Conservation (phyloP, 331 rosid genomes). For the Saraca asoca region DNA sequence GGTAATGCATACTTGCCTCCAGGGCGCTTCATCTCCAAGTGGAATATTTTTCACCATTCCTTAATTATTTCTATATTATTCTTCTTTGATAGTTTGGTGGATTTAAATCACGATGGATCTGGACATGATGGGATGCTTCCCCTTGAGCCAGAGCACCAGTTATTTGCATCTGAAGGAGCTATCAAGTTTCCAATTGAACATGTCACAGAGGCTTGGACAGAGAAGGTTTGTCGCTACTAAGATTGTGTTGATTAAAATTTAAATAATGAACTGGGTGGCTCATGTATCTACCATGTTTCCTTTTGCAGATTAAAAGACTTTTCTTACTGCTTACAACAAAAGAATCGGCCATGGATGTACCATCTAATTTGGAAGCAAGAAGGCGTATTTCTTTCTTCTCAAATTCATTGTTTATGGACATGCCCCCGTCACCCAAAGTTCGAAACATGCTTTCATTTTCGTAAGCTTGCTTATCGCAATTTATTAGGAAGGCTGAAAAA, state of each 20-base stretch:
- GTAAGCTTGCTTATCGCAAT: slow-evolving; percentile 60
- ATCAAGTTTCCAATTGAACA: slow-evolving; percentile 80
- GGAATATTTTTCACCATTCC: not conserved
- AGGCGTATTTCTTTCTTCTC: slow-evolving; percentile 95
- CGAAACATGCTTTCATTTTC: slow-evolving; percentile 99
- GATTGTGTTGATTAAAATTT: slow-evolving; percentile 25
- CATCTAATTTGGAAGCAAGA: slow-evolving; percentile 97
- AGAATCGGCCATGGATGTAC: slow-evolving; percentile 99
- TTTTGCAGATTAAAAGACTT: slow-evolving; percentile 73
- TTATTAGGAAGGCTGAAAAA: no score
- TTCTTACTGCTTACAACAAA: slow-evolving; percentile 82
- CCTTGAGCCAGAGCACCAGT: slow-evolving; percentile 68
- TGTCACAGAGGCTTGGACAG: slow-evolving; percentile 85
- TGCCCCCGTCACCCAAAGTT: slow-evolving; percentile 96
- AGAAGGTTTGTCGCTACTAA: slow-evolving; percentile 61
- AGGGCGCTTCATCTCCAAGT: not conserved
- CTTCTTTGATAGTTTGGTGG: slow-evolving; percentile 57
- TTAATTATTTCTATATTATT: slow-evolving; percentile 18
- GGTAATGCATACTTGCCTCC: slow-evolving; percentile 46
- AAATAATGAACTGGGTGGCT: slow-evolving; percentile 8
- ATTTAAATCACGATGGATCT: slow-evolving; percentile 66
- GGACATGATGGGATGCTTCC: slow-evolving; percentile 76
- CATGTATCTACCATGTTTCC: not conserved
- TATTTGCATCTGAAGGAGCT: slow-evolving; percentile 95
- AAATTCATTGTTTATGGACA: slow-evolving; percentile 92